phyloP scores from a whole-genome alignment of 106 monocot species.

The Dendrobium huoshanense region DNA sequence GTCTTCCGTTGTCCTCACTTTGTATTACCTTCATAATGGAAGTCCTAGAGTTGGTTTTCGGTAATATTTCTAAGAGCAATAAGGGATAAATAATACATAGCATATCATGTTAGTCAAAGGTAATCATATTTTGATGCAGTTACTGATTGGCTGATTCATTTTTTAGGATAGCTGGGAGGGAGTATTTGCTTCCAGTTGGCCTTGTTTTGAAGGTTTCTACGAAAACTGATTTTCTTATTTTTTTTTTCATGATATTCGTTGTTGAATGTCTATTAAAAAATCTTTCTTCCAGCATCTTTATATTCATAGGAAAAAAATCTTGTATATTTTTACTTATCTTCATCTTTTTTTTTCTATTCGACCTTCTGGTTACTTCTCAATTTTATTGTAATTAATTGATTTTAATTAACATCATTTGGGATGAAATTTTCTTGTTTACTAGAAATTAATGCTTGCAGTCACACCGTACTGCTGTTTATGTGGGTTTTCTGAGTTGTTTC shows the following conservation, averaged over 20 bases:
- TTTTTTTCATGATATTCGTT: not conserved
- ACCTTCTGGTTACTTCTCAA: not conserved
- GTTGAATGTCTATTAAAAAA: not conserved
- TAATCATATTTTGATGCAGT: not conserved
- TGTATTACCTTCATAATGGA: slow-evolving; percentile 97
- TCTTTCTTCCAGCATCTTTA: not conserved
- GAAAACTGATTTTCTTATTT: not conserved
- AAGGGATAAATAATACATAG: not conserved
- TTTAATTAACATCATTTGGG: not conserved
- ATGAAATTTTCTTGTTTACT: not conserved
- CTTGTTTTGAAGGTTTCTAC: slow-evolving; percentile 82
- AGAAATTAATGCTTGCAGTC: too few species aligned
- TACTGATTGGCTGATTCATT: not conserved
- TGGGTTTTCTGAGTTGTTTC: not conserved
- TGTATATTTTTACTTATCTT: not conserved
- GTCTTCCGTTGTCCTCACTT: slow-evolving; percentile 54
- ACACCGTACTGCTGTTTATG: not conserved
- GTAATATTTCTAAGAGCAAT: slow-evolving; percentile 25
- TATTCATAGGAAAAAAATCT: not conserved
- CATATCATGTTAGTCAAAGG: not conserved
- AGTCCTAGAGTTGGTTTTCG: slow-evolving; percentile 95
- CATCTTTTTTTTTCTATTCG: too few species aligned
- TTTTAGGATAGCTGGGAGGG: slow-evolving; percentile 59
- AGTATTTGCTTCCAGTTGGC: slow-evolving; percentile 90
- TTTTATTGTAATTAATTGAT: not conserved